Base-by-base conservation (phyloP, 192 early-diverging fungal genomes). In the Coemansia reversa region DNA sequence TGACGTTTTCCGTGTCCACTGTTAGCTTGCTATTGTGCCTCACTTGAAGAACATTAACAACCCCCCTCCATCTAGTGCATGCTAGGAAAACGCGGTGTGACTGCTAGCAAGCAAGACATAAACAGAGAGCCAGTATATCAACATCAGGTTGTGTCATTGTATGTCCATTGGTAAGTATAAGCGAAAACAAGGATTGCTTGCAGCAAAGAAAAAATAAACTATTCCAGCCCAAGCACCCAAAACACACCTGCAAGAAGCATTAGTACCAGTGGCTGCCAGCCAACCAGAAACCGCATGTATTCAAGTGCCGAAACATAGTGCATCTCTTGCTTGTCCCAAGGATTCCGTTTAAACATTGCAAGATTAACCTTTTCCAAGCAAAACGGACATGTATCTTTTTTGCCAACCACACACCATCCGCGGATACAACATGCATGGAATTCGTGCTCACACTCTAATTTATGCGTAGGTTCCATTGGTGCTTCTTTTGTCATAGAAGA, bases 361-460 rank as follows among this genome's bases (percentile, higher is more conserved):
- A 80, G 42, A 48, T 84, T 79, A 30, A 82, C 83, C 58, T 81
- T 81, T 53, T 84, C 83, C 45, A 67, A 61, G 55, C 83, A 84
- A 49, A 74, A 78, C 35, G 83, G 83, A 33, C 83, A 84, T 7
- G 68, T 52, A n/a, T 81, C 75, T 23, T 68, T 65, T 63, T 84
- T 84, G 8, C 83, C 83, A 45, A 84, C 59, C 4, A 84, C 67
- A 35, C 79, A 80, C 83, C 83, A 84, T 19, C 83, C 83, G 33
- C 79, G 78, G 51, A 84, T 81, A 30, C 83, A 84, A 22, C 63
- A 71, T 11, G 79, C 74, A 23, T 84, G 83, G 72, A 84, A 84
- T 58, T 58, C 75, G 50, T 82, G 80, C 19, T 63, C 64, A 28
- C 80, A 82, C 5, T 49, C 69, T 27, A 82, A 63, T 5, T 30